Evolutionary conservation across 2,329 filamentous ascomycete species (phyloP).

Genomic region (Diaporthe sp.): DNA sequence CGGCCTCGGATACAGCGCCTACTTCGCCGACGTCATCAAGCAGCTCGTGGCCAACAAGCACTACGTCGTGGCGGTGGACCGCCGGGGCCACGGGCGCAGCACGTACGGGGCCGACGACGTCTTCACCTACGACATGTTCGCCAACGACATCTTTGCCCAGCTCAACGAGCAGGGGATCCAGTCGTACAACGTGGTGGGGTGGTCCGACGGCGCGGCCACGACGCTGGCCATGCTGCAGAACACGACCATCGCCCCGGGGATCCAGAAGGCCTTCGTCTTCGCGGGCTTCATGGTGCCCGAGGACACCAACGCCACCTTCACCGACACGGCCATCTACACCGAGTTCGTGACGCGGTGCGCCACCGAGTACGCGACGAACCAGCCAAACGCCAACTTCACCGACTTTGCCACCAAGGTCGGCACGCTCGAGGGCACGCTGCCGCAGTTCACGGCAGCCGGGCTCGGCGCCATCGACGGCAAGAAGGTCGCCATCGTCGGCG

Average conservation of each 20-base stretch:
- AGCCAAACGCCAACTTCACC: slow-evolving; percentile 54
- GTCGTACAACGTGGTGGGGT: slow-evolving; percentile 55
- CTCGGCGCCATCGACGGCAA: slow-evolving; percentile 47
- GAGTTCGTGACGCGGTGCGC: slow-evolving; percentile 53
- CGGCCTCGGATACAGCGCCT: slow-evolving; percentile 58
- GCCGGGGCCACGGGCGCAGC: slow-evolving; percentile 58
- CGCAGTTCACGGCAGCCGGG: slow-evolving; percentile 45
- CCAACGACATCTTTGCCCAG: slow-evolving; percentile 52
- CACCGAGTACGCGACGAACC: slow-evolving; percentile 53
- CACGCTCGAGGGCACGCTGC: slow-evolving; percentile 54
- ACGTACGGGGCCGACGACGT: slow-evolving; percentile 53
- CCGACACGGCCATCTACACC: slow-evolving; percentile 50
- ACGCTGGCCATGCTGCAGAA: slow-evolving; percentile 55
- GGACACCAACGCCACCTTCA: slow-evolving; percentile 55
- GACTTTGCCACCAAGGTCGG: slow-evolving; percentile 54
- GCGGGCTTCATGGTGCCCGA: slow-evolving; percentile 50
- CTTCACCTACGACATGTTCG: slow-evolving; percentile 57
- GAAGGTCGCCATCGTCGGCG: slow-evolving; percentile 48
- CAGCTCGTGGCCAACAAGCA: slow-evolving; percentile 50
- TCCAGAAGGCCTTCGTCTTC: slow-evolving; percentile 58
- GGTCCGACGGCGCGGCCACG: slow-evolving; percentile 58
- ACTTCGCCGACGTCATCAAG: slow-evolving; percentile 56
- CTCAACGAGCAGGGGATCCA: slow-evolving; percentile 49
- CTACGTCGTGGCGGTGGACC: slow-evolving; percentile 57
- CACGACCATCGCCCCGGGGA: slow-evolving; percentile 48